Conservation (phyloP, 495 filamentous ascomycete species). For the Penicillium nucicola region DNA sequence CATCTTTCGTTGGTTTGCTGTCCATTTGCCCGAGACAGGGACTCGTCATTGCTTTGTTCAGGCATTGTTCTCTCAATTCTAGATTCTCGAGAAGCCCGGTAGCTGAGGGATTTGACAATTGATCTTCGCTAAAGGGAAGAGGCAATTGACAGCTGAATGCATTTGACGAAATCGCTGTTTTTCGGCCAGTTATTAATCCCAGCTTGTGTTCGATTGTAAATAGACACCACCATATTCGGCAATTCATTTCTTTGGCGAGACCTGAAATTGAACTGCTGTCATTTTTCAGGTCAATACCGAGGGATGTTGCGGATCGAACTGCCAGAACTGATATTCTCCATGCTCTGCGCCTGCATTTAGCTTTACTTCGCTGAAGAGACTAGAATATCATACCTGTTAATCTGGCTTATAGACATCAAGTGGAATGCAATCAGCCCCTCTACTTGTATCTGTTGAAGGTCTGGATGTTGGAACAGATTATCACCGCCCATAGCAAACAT, state of each 20-base stretch:
- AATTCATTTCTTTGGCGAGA: conserved; percentile 55
- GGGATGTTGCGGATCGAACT: conserved; percentile 55
- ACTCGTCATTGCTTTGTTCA: conserved; percentile 35
- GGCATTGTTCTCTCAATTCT: conserved; percentile 26
- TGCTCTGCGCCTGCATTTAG: conserved; percentile 39
- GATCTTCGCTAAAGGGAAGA: conserved; percentile 54
- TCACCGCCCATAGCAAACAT: conserved; percentile 47
- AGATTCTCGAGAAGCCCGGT: conserved; percentile 26
- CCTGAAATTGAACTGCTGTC: conserved; percentile 43
- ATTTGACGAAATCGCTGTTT: conserved; percentile 49
- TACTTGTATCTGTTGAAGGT: conserved; percentile 55
- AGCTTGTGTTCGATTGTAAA: conserved; percentile 59
- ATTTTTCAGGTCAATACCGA: conserved; percentile 66
- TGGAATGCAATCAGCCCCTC: conserved; percentile 55
- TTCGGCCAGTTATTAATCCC: conserved; percentile 60
- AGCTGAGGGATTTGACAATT: conserved; percentile 30
- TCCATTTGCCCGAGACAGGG: conserved; percentile 24
- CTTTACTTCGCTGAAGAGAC: background rate
- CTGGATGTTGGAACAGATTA: conserved; percentile 45
- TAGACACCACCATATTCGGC: conserved; percentile 64
- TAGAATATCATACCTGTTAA: conserved; percentile 50
- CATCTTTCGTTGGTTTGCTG: conserved; percentile 11
- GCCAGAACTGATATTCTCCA: conserved; percentile 62
- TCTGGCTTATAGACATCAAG: conserved; percentile 52
- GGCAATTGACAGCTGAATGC: conserved; percentile 57